phyloP scores from a whole-genome alignment of 257 asterid species.

The Scutellaria barbata region DNA sequence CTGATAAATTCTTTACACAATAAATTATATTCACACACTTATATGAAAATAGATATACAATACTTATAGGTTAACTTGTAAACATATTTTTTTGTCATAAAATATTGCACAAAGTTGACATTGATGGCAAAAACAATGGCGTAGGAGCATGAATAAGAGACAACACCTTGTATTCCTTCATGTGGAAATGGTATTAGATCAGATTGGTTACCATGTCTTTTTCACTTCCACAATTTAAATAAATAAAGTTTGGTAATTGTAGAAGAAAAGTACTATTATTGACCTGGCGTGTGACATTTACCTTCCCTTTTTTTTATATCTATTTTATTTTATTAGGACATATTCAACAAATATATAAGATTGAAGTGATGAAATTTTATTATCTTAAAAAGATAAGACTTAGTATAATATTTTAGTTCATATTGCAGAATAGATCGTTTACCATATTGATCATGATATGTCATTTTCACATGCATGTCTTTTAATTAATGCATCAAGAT shows the following conservation, averaged over 20 bases:
- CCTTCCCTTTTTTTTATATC: no score
- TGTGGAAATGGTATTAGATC: conserved; percentile 33
- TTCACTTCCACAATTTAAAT: conserved; percentile 34
- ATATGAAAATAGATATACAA: background rate
- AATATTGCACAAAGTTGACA: conserved; percentile 30
- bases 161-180: conserved; percentile 16
- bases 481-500: no score
- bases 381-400: no score
- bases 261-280: conserved; percentile 6
- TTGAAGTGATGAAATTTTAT: no score
- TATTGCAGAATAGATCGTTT: no score
- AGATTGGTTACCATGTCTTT: conserved; percentile 45
- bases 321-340: no score
- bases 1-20: no score
- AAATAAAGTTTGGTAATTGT: conserved; percentile 8
- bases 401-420: no score
- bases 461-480: no score
- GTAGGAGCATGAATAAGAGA: conserved; percentile 34
- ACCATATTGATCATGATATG: no score
- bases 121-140: conserved; percentile 27
- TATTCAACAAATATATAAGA: no score
- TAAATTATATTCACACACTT: no score
- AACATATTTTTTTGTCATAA: background rate
- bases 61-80: background rate
- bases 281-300: background rate